Base-by-base conservation (phyloP, 495 filamentous ascomycete species). In the Coniosporium apollinis region DNA sequence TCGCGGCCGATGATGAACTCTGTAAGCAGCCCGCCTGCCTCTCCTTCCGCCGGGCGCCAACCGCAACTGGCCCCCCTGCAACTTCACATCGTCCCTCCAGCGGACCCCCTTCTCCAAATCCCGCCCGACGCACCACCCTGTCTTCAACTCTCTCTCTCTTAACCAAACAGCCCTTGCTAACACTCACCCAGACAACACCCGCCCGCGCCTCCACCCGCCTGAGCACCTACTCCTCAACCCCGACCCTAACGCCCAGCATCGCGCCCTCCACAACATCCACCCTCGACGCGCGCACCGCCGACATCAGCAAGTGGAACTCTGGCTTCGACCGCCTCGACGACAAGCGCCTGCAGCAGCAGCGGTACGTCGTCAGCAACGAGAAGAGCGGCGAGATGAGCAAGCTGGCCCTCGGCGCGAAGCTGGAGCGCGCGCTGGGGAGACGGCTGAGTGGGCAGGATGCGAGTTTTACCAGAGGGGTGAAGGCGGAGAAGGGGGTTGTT, bases 361-460 rank as follows among this genome's bases (percentile, higher is more conserved):
- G 89, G 40, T 94, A 92, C 51, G 69, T 76, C 30, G 74, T 84
- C 16, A 80, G 65, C 39, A 64, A 71, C 24, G 74, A 92, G 58
- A 94, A 96, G 67, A 74, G 64, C 33, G 82, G 81, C 42, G 79
- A 81, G 54, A 57, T 94, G 49, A 81, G 75, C 58, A 92, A 94
- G 59, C 63, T 96, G 38, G 87, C 87, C 19, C 67, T 96, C 28
- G 79, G 85, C 29, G 87, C 89, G 25, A 96, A 94, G 60, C 69
- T 96, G 26, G 89, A 97, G 53, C 76, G 89, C 25, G 89, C 89
- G 9, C 72, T 97, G 24, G 81, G 74, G 36, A 65, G 89, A 47
- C 72, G 89, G 46, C 91, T 96, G 85, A 77, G 68, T 17, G 56
- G 79, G 47, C 89, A 97, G 54, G 89, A 97, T 56, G 91, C 89